phyloP scores from a whole-genome alignment of 257 asterid genomes.

The Vinca minor region DNA sequence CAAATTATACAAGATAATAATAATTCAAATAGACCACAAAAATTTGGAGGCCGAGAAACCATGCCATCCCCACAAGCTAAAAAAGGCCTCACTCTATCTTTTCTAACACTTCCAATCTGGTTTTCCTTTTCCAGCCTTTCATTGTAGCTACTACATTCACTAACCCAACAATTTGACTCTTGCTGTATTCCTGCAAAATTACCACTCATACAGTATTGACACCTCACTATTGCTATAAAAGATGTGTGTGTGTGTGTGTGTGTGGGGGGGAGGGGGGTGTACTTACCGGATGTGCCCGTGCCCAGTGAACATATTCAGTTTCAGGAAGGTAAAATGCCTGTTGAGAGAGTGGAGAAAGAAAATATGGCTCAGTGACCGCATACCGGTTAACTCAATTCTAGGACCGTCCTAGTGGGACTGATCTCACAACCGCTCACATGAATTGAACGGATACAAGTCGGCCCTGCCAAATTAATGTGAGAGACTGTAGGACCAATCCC shows the following conservation, averaged over 20 bases:
- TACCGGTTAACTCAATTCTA: no score
- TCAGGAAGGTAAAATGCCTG: constrained; percentile 99
- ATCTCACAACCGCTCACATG: no score
- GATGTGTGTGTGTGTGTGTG: no score
- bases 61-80: background rate
- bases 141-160: constrained; percentile 83
- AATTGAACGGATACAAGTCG: no score
- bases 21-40: background rate
- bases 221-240: background rate
- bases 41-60: background rate
- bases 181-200: constrained; percentile 68
- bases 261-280: background rate
- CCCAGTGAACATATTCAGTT: constrained; percentile 94
- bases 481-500: no score
- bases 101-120: constrained; percentile 81
- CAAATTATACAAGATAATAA: constrained; percentile 21
- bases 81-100: constrained; percentile 49
- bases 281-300: constrained; percentile 89
- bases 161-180: constrained; percentile 69
- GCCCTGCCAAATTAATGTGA: no score
- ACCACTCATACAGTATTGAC: background rate
- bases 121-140: constrained; percentile 94
- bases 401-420: no score
- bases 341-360: background rate
- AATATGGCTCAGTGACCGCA: background rate